Base-by-base conservation (phyloP, 2,329 filamentous ascomycete species). In the Bretziella fagacearum region DNA sequence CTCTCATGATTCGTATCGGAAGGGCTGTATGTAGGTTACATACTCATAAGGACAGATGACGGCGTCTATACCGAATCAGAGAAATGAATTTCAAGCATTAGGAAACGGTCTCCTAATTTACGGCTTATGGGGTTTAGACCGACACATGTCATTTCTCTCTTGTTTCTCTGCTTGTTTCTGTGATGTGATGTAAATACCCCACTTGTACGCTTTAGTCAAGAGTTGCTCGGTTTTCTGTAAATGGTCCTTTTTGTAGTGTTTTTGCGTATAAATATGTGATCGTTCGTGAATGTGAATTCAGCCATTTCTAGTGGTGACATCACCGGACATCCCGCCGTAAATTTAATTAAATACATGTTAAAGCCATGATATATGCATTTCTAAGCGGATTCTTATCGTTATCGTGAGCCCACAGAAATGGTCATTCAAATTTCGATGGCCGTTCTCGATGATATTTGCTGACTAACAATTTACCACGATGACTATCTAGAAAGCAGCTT, bases 51-150 rank as follows among this genome's bases (percentile, higher is more conserved):
- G 65, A 63, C 50, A 58, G 64, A 73, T 76, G 73, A 68, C 65
- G 74, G 74, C 73, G 73, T 78, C 73, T 73, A 73, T 69, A 76
- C 66, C 73, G 71, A 72, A 74, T 74, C 65, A 65, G 63, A 69
- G 60, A 61, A 50, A 48, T 51, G 51, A 49, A 48, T 53, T 53
- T 45, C 47, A 49, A 49, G 48, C 40, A 51, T 52, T 47, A 50
- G 44, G 48, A 50, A 50, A 50, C 36, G 48, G 48, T 46, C 48
- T 50, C 48, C 48, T 50, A 50, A 50, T 50, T 41, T 50, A 50
- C 37, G 48, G 48, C 42, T 50, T 42, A 43, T 50, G 48, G 48
- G 43, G 33, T 46, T 50, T 43, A 43, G 43, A 46, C 48, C 43
- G 43, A 40, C 27, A 46, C 48, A 50, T 40, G 26, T 44, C n/a